Percentiles rank a stretch among this genome's conserved stretches.
Conservation (phyloP, 805 yeast genomes). For the Candida pseudofarinosa region DNA sequence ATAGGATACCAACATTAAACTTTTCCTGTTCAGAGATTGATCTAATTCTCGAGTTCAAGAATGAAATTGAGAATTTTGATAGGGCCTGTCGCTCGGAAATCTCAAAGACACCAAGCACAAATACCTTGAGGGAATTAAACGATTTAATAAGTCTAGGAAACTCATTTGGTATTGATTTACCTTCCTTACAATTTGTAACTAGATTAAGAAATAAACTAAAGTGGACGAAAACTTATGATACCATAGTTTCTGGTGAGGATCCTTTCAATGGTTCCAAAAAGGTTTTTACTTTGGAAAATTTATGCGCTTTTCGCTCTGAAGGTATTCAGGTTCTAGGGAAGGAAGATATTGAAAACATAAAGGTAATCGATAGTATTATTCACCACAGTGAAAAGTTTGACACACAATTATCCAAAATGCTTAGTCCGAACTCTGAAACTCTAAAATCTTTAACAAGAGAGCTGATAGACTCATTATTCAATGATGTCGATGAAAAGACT, state of each 20-base stretch:
- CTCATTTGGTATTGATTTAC: conserved; percentile 54
- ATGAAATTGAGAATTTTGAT: conserved; percentile 51
- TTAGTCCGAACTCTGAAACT: conserved; percentile 7
- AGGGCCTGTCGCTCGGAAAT: conserved; percentile 39
- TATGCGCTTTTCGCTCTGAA: conserved; percentile 21
- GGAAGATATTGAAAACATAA: conserved; percentile 32
- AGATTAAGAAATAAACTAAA: conserved; percentile 31
- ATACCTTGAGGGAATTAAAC: conserved; percentile 42
- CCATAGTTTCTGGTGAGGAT: conserved; percentile 38
- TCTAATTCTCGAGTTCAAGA: conserved; percentile 50
- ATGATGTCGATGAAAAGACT: conserved; percentile 21
- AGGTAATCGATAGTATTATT: conserved; percentile 20
- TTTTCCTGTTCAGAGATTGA: conserved; percentile 58
- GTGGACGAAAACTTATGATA: conserved; percentile 29
- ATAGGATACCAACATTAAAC: conserved; percentile 46
- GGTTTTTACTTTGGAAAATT: conserved; percentile 27
- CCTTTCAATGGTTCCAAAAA: conserved; percentile 35
- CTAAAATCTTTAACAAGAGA: conserved; percentile 20
- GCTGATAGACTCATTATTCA: conserved; percentile 19
- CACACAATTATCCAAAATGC: conserved; percentile 14
- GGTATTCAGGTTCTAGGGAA: conserved; percentile 26
- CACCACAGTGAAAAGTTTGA: conserved; percentile 22
- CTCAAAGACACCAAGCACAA: conserved; percentile 24
- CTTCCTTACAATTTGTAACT: conserved; percentile 37
- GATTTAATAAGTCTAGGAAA: conserved; percentile 56